Conservation (phyloP, 106 monocot genomes). For the Dioscorea dumetorum region DNA sequence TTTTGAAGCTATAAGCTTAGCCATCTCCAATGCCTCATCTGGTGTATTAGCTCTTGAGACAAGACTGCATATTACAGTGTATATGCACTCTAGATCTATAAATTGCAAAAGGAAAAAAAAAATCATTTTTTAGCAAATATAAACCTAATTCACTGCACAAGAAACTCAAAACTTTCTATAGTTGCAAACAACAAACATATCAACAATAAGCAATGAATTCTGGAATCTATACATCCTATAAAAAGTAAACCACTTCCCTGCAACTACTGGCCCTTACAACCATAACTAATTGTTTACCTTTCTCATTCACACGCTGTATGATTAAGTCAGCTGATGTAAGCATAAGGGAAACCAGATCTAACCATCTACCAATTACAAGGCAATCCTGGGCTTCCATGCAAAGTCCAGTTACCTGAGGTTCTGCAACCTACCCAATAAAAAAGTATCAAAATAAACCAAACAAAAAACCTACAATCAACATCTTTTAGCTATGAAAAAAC, state of each 20-base stretch:
- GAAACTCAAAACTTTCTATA: too few relatives aligned
- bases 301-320: slow-evolving; percentile 59
- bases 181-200: too few relatives aligned
- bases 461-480: neutral
- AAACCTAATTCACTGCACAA: too few relatives aligned
- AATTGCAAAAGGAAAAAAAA: neutral
- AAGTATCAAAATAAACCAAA: neutral
- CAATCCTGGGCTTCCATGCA: slow-evolving; percentile 68
- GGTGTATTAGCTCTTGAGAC: slow-evolving; percentile 42
- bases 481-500: neutral
- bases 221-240: too few relatives aligned
- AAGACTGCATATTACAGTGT: slow-evolving; percentile 79
- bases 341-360: slow-evolving; percentile 78
- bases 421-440: slow-evolving; percentile 72
- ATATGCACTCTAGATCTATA: slow-evolving; percentile 86
- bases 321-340: slow-evolving; percentile 81
- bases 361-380: slow-evolving; percentile 54
- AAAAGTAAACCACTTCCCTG: too few relatives aligned
- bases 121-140: too few relatives aligned
- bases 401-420: slow-evolving; percentile 67
- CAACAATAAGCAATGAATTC: too few relatives aligned
- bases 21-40: slow-evolving; percentile 84
- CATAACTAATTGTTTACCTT: slow-evolving; percentile 31
- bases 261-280: too few relatives aligned
- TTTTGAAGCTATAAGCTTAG: slow-evolving; percentile 77